Percentiles rank a stretch among this genome's conserved stretches.
Conservation (phyloP, 2,329 filamentous ascomycete genomes). For the Trichoderma hamatum region DNA sequence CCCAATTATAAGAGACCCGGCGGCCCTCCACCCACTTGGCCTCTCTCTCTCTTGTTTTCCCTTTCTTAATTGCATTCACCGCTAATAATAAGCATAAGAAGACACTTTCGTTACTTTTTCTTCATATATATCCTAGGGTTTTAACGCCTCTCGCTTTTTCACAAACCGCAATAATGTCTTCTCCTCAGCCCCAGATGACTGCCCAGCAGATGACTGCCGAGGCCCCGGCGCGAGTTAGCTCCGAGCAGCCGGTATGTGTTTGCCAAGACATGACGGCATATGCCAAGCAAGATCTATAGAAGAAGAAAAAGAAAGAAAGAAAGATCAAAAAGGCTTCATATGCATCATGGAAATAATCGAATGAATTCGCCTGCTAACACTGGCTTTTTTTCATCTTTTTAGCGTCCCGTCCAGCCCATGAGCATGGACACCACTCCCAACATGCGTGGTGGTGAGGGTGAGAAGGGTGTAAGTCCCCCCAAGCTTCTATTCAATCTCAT, state of each 20-base stretch:
- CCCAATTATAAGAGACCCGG: constrained; percentile 4
- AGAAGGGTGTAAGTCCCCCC: constrained; percentile 39
- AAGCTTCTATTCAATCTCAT: not conserved
- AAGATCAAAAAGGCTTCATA: not conserved
- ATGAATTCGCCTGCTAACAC: not conserved
- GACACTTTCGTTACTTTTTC: not conserved
- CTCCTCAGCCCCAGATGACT: constrained; percentile 37
- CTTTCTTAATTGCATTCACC: not conserved
- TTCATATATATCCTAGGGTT: not conserved
- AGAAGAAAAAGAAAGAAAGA: not conserved
- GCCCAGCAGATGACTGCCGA: constrained; percentile 39
- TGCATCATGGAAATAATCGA: not conserved
- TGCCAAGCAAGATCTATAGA: not conserved
- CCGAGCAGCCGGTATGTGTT: constrained; percentile 43
- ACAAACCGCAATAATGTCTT: constrained; percentile 24
- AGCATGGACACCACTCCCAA: constrained; percentile 35
- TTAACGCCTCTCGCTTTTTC: not conserved
- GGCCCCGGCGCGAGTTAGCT: constrained; percentile 35
- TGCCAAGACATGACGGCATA: not conserved
- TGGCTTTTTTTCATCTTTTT: not conserved
- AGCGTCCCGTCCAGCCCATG: constrained; percentile 44
- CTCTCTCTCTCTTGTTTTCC: not conserved
- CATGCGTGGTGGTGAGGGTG: constrained; percentile 42
- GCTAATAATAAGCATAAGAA: not conserved
- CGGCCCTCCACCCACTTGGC: not conserved